Conservation (phyloP, 352 stramenopile genomes). For the Thalassiosira exigua region DNA sequence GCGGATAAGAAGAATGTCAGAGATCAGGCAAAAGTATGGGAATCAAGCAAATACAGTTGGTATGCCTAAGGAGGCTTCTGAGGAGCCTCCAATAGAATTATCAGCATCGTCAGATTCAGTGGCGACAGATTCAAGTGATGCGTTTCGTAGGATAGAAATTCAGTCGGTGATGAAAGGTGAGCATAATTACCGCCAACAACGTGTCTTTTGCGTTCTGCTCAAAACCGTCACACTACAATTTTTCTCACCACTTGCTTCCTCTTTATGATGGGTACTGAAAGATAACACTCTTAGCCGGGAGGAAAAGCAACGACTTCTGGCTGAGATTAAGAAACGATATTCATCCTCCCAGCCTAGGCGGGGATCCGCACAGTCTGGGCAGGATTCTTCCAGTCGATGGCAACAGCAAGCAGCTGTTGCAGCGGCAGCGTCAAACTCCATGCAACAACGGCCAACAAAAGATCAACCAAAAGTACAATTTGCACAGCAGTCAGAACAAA, state of each 20-base stretch:
- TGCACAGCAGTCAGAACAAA: not conserved
- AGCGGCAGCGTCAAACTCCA: not conserved
- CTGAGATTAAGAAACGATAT: slow-evolving; percentile 13
- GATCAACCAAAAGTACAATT: not conserved
- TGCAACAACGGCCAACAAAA: not conserved
- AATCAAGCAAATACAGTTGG: not conserved
- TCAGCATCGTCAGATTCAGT: too few relatives aligned
- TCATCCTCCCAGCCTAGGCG: too few relatives aligned
- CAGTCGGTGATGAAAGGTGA: slow-evolving; percentile 13
- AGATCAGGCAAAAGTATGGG: slow-evolving; percentile 13
- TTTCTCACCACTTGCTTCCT: too few relatives aligned
- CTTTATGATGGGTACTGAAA: slow-evolving; percentile 2
- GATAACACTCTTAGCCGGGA: slow-evolving; percentile 9
- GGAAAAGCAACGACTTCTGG: slow-evolving; percentile 16
- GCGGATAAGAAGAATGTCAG: not conserved
- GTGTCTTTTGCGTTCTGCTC: too few relatives aligned
- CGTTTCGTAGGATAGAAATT: slow-evolving; percentile 13
- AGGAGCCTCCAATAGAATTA: too few relatives aligned
- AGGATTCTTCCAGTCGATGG: not conserved
- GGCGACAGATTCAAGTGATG: too few relatives aligned
- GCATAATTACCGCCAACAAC: too few relatives aligned
- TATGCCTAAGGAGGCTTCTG: too few relatives aligned
- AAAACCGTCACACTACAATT: too few relatives aligned
- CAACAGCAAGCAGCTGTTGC: not conserved
- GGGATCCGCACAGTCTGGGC: not conserved